Evolutionary conservation across 495 filamentous ascomycete species (phyloP), one percentile per base, ranked within the genome.

Genomic region (Penicillium arizonense): DNA sequence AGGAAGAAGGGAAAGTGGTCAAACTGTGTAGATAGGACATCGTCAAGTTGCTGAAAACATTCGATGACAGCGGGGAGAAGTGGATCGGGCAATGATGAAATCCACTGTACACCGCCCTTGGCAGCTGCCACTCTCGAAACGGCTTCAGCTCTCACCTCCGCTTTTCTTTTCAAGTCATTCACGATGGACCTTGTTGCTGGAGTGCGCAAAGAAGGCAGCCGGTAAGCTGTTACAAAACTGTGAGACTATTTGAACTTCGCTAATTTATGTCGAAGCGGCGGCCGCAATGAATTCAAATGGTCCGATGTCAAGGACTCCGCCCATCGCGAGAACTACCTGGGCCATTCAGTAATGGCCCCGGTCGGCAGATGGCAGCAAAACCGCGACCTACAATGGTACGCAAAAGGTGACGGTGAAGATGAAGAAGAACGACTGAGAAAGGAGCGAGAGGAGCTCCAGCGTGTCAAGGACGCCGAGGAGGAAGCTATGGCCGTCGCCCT

Each of bases 271-370:
- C 42, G n/a, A 49, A 84, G 94, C 59, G 94, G 94, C 60, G 94
- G 94, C 61, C 86, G 86, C 63, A 87, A 83, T 73, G 89, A 95
- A 67, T 97, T 98, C 81, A 90, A 85, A 74, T 97, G 94, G 94
- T 87, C 92, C 56, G 90, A 96, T 62, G 94, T 98, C 64, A 87
- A 92, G 60, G 82, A 79, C 44, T 92, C 90, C 35, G 71, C 79
- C 36, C 91, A 97, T 61, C 90, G 94, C 59, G 93, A 98, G 66
- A 97, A 98, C 70, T 98, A 98, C 69, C 86, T 98, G 0, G 94
- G 95, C 37, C 94, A 98, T 69, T 95, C 89, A 20, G 65, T 98
- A 45, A 98, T 95, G 84, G 94, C 94, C 5, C 82, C 94, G 0
- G 95, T 97, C 10, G 94, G 94, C 10, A 89, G 94, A 44, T 98